Evolutionary conservation across 2,329 filamentous ascomycete species (phyloP), one percentile per base, ranked within the genome.

Genomic region (Aspergillus tanneri): DNA sequence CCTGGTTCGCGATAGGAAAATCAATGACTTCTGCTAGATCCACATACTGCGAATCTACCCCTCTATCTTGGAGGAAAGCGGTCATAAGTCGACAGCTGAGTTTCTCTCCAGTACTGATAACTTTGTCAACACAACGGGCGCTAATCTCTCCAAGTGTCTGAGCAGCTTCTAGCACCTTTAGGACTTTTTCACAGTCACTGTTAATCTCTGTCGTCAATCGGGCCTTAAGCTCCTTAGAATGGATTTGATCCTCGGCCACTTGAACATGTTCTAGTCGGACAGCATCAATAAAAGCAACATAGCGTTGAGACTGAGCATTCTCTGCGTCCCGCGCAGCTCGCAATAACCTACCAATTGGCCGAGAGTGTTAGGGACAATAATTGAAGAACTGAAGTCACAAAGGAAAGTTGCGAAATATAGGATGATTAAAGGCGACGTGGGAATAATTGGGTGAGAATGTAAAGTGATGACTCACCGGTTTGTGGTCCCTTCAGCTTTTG

Each of bases 91-190:
- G 82, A 70, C 92, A 97, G 72, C 90, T 95, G 58, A 99, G 77
- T 74, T 96, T 97, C 78, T 99, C 93, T 46, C 93, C 93, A 59
- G 93, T 90, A 68, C 90, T 95, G 52, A 97, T 86, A 53, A 99
- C 89, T 59, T 92, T 87, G 64, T 93, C 88, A 68, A 90, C 88
- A 50, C 85, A 86, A 60, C 86, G 80, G 5, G 86, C 81, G 66
- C 88, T 89, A 63, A 91, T 87, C 68, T 91, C 87, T 19, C 75
- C 75, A 22, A 78, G 68, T 4, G 74, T 77, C 60, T 84, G 82
- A 18, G 83, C 81, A 16, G 81, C 82, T 60, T 83, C 79, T 46
- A 86, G 67, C 34, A 86, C 93, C 71, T 90, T 90, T 56, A 86
- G 76, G 50, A 97, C 81, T 64, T 86, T 84, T 58, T 85, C 79